Conservation (phyloP, 2,329 filamentous ascomycete genomes). For the Claviceps pazoutovae region DNA sequence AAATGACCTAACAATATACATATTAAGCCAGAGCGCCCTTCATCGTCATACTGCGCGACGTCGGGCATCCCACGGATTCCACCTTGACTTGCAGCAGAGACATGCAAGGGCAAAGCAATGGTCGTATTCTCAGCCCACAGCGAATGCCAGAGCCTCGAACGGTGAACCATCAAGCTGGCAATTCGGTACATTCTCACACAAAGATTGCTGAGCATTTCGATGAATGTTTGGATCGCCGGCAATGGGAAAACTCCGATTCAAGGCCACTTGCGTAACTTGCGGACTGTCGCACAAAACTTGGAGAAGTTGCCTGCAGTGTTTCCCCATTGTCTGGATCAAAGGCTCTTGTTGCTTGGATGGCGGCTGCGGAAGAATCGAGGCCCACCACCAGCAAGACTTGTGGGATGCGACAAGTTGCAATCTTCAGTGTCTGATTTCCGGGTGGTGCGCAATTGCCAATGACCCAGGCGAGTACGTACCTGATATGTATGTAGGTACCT, state of each 20-base stretch:
- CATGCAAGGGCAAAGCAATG: constrained; percentile 8
- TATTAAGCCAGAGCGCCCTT: not conserved
- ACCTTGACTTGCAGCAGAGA: constrained; percentile 7
- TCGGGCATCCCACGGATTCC: not conserved
- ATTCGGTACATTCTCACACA: not conserved
- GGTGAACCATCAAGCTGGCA: not conserved
- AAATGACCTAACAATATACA: not conserved
- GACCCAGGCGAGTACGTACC: not conserved
- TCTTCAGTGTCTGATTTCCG: not conserved
- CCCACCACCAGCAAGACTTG: not conserved
- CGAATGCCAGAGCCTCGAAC: constrained; percentile 2
- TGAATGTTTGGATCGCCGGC: not conserved
- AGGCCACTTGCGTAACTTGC: too few relatives aligned
- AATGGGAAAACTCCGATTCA: too few relatives aligned
- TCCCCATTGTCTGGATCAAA: not conserved
- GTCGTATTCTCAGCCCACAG: not conserved
- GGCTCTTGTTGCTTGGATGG: constrained; percentile 1
- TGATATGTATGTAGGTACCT: not conserved
- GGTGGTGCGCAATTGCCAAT: not conserved
- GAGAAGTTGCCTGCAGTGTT: not conserved
- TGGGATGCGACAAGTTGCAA: not conserved
- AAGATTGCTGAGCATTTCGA: not conserved
- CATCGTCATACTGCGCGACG: not conserved
- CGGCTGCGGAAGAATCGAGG: not conserved
- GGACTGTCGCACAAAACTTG: too few relatives aligned